Evolutionary conservation across 192 early-diverging fungal genomes (phyloP), one percentile per base, ranked within the genome.

Genomic region (Hyaloraphidium curvatum): DNA sequence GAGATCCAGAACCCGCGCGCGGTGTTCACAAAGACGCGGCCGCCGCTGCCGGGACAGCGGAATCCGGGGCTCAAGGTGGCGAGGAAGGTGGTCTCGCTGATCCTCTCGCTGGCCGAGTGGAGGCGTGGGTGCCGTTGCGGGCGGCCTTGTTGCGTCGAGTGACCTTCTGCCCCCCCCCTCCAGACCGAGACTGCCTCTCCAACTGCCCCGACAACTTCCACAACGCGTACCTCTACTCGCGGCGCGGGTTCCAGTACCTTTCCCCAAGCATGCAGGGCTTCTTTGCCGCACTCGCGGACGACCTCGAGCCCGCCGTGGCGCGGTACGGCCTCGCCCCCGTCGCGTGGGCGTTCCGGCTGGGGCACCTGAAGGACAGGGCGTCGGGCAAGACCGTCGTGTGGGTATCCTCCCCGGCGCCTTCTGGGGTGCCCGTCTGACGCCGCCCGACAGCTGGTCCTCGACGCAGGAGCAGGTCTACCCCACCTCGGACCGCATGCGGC

Each of bases 401-500:
- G 28, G 37, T 53, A 25, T 30, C 1, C 33, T 37, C 9, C n/a
- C n/a, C 33, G n/a, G 9, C 33, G 33, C 33, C 33, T 37, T 37
- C 33, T 37, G 9, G 33, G n/a, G 33, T 37, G 9, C n/a, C n/a
- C n/a, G n/a, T 37, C 33, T 37, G 7, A 37, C 33, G 33, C 33
- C 9, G 9, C 33, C n/a, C 33, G 7, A 37, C 33, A 37, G 33
- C 22, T 53, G 52, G 52, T 27, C 30, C 23, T 22, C n/a, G 9
- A 37, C 52, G 17, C 30, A 53, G 19, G 52, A 53, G 28, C 52
- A 53, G 16, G 23, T 53, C 23, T 53, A 53, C 37, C 52, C 52
- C 13, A 53, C 52, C 5, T 53, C 52, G 1, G 26, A 25, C 28
- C 30, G 52, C n/a, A 21, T 53, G 23, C 33, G 28, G 22, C 30